Evolutionary conservation across 805 yeast genomes (phyloP), one percentile per base, ranked within the genome.

Genomic region (Saturnispora gosingensis): DNA sequence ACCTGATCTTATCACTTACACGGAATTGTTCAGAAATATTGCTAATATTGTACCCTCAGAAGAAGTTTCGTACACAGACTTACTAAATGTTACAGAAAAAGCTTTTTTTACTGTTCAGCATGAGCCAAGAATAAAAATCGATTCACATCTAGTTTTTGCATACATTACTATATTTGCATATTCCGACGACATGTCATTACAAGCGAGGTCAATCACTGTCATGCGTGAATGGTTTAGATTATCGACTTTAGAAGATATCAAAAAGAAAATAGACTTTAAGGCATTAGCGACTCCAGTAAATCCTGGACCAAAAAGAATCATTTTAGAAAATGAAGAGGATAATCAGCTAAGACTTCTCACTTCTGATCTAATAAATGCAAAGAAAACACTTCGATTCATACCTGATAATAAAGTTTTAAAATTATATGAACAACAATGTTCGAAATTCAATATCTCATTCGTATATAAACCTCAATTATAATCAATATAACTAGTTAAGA

Each of bases 1-100:
- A 48, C 71, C 73, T 16, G 69, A 70, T 53, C 47, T 58, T 2
- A 61, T 59, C 34, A 71, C 76, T 0, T 70, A 65, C 45, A 67
- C 68, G 1, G 68, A 65, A 54, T 43, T 63, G 32, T 59, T 65
- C 24, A 46, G 58, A 15, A 55, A 49, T 48, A 43, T 64, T 46
- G 57, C 61, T 16, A 39, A 54, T 6, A 39, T 53, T 8, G 39
- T 46, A 16, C 51, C 56, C 5, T 27, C 32, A 7, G 46, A 46
- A 16, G 47, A 43, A 4, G 15, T 43, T 5, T 39, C 53, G 30
- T 64, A 58, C 38, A 38, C 32, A 6, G 54, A 55, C 4, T 54
- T 63, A 2, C 49, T 65, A 6, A 28, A 52, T 11, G 44, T 48
- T 25, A 52, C 65, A 3, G 69, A 66, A 40, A 32, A 43, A 1